These are phyloP conservation scores for Rutstroemia sp. DNA, from an alignment of 2,329 filamentous ascomycete species.

Conservation along the genomic window DNA sequence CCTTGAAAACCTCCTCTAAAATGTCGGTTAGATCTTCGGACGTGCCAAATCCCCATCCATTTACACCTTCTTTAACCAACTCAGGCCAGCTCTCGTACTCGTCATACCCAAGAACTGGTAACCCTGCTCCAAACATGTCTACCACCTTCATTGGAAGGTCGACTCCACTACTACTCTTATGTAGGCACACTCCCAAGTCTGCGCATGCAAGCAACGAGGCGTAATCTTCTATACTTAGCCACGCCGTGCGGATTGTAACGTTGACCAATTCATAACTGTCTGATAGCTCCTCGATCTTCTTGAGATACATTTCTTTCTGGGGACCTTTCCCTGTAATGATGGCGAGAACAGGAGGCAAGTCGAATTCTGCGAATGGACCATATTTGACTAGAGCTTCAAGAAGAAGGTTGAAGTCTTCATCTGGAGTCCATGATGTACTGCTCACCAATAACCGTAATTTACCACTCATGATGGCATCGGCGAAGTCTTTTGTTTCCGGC, in stretches of 20 bases:
- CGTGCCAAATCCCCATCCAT: constrained; percentile 78
- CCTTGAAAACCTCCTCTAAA: constrained; percentile 56
- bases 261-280: constrained; percentile 54
- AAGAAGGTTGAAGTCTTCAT: constrained; percentile 88
- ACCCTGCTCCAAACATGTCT: constrained; percentile 93
- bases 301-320: constrained; percentile 67
- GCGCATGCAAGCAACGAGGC: constrained; percentile 75
- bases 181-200: constrained; percentile 83
- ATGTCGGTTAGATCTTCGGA: constrained; percentile 56
- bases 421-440: constrained; percentile 94
- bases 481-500: constrained; percentile 54
- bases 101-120: constrained; percentile 83
- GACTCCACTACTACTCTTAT: constrained; percentile 89
- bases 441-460: constrained; percentile 70
- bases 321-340: constrained; percentile 95
- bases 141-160: constrained; percentile 99
- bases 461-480: constrained; percentile 49
- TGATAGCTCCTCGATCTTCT: constrained; percentile 52
- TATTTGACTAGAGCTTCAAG: constrained; percentile 76
- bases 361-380: constrained; percentile 41
- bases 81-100: constrained; percentile 84
- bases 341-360: constrained; percentile 59
- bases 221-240: constrained; percentile 79
- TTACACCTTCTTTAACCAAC: constrained; percentile 78
- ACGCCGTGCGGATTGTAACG: constrained; percentile 71